Evolutionary conservation across 768 basidiomycete genomes (phyloP).

Genomic region (Pleurotus citrinopileatus): DNA sequence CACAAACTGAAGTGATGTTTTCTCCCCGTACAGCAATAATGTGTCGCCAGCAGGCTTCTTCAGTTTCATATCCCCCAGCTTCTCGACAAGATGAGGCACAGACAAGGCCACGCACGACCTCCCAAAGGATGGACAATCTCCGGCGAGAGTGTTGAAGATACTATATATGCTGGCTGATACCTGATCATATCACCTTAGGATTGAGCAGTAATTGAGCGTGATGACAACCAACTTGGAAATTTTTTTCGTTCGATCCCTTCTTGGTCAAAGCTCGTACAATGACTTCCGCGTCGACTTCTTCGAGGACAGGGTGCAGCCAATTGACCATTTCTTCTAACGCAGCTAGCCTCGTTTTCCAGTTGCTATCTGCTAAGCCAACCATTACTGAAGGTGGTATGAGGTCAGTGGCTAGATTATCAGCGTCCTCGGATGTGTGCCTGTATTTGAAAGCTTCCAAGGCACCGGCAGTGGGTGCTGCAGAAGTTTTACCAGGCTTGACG

Average conservation of each 20-base stretch:
- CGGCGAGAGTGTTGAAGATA: conserved; percentile 69
- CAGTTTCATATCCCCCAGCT: conserved; percentile 93
- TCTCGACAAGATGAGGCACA: conserved; percentile 83
- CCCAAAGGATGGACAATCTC: conserved; percentile 79
- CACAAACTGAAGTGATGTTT: conserved; percentile 91
- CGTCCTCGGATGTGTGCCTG: conserved; percentile 89
- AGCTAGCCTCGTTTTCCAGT: conserved; percentile 91
- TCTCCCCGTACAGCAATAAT: conserved; percentile 81
- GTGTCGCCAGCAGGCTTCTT: conserved; percentile 96
- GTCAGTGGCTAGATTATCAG: conserved; percentile 73
- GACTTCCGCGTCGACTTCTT: conserved; percentile 80
- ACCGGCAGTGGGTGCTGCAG: conserved; percentile 45
- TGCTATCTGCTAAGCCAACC: conserved; percentile 75
- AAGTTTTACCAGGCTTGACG: conserved; percentile 34
- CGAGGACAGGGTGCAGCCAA: conserved; percentile 75
- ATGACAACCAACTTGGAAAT: conserved; percentile 87
- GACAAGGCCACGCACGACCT: conserved; percentile 81
- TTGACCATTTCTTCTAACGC: conserved; percentile 81
- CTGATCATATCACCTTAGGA: conserved; percentile 24
- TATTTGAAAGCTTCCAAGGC: conserved; percentile 85
- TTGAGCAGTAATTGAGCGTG: too few relatives aligned
- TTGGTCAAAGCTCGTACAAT: conserved; percentile 84
- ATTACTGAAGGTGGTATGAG: conserved; percentile 69
- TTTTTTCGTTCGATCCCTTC: conserved; percentile 98
- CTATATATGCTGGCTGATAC: conserved; percentile 89